These are phyloP conservation scores for Pseudogymnoascus sp. DNA, from an alignment of 2,329 filamentous ascomycete genomes.

Conservation along the genomic window DNA sequence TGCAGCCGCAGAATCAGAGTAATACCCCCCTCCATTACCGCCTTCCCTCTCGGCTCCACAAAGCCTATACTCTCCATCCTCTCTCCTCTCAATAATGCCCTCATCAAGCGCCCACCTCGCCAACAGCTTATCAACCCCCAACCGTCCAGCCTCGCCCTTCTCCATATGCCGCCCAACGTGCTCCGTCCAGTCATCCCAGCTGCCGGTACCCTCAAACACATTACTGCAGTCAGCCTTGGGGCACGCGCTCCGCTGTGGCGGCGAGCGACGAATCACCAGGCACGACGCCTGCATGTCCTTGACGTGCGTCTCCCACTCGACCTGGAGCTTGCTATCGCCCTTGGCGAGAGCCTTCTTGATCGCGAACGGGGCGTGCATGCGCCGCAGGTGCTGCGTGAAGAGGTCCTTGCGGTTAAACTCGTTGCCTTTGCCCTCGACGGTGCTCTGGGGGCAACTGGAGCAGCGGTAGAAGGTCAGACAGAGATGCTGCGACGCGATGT, in stretches of 20 bases:
- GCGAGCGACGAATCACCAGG: conserved; percentile 57
- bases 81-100: conserved; percentile 51
- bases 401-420: conserved; percentile 93
- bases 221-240: conserved; percentile 62
- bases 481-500: conserved; percentile 85
- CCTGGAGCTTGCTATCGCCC: conserved; percentile 47
- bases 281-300: conserved; percentile 68
- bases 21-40: conserved; percentile 22
- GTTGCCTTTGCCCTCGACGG: conserved; percentile 49
- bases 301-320: conserved; percentile 57
- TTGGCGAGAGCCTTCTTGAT: conserved; percentile 51
- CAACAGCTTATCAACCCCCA: conserved; percentile 51
- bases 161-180: conserved; percentile 89
- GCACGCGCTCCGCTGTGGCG: conserved; percentile 65
- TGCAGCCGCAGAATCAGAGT: conserved; percentile 20
- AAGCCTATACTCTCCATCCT: conserved; percentile 50
- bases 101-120: conserved; percentile 57
- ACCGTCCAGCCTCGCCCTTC: conserved; percentile 50
- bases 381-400: conserved; percentile 86
- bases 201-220: conserved; percentile 60
- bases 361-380: conserved; percentile 77
- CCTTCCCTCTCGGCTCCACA: conserved; percentile 35
- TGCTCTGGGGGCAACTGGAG: conserved; percentile 49
- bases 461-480: conserved; percentile 58
- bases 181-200: conserved; percentile 89